Evolutionary conservation across 2,329 filamentous ascomycete genomes (phyloP).

Genomic region (Ramularia endophylla): DNA sequence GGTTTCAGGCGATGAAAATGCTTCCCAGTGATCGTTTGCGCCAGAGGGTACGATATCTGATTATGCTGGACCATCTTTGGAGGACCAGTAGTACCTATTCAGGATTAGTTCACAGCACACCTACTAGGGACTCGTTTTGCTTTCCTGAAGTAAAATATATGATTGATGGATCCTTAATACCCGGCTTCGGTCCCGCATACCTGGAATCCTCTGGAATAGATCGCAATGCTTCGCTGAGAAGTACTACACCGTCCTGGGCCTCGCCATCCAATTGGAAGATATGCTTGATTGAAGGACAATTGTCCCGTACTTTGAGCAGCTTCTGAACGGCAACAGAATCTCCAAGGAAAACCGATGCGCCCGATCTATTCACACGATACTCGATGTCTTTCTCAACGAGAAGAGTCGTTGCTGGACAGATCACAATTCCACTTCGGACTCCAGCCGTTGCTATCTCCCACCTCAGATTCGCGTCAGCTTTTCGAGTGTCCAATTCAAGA

Average conservation of each 20-base stretch:
- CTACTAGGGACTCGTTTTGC: too few species aligned
- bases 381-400: conserved; percentile 37
- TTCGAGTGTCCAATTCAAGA: background rate
- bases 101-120: too few species aligned
- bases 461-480: conserved; percentile 16
- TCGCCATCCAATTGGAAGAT: conserved; percentile 29
- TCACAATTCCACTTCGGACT: conserved; percentile 32
- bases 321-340: conserved; percentile 32
- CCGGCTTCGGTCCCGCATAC: conserved; percentile 22
- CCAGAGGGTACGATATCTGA: conserved; percentile 38
- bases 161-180: conserved; percentile 29
- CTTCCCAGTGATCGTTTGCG: conserved; percentile 35
- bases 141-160: conserved; percentile 34
- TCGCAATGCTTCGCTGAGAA: conserved; percentile 24
- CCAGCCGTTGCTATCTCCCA: conserved; percentile 37
- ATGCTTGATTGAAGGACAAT: conserved; percentile 30
- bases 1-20: conserved; percentile 34
- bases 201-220: conserved; percentile 21
- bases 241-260: conserved; percentile 20
- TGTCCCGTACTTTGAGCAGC: conserved; percentile 27
- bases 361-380: conserved; percentile 31
- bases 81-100: conserved; percentile 33
- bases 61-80: conserved; percentile 40
- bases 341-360: conserved; percentile 35
- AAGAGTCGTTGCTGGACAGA: conserved; percentile 36